Base-by-base conservation (phyloP, 2,329 filamentous ascomycete genomes). In the Microdochium nivale region DNA sequence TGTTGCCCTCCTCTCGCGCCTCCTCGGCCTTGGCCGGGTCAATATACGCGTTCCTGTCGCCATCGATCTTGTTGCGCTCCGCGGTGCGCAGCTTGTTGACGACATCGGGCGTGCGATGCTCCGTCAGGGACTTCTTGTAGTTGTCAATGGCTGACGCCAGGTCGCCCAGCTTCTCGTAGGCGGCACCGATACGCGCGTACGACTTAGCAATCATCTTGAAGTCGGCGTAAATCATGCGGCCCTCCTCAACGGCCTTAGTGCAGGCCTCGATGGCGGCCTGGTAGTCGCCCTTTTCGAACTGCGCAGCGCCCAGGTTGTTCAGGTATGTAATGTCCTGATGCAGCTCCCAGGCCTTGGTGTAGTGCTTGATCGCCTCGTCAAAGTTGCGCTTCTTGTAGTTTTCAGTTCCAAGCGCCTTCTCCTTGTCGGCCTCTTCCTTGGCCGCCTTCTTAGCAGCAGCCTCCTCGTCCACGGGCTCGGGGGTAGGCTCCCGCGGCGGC, bases 311-410 rank as follows among this genome's bases (percentile, higher is more conserved):
- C 30, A 95, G 80, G 72, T 99, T 99, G 76, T 95, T 99, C 54
- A 97, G 79, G 72, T 99, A 99, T 16, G 92, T 94, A 64, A 99
- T 95, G 64, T 99, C 94, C 78, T 96, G 94, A 81, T 89, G 79
- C 37, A 88, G 71, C 54, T 96, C 91, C 94, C 94, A 99, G 0
- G 94, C 94, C 69, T 95, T 95, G 67, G 70, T 81, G 77, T 99
- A 99, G 75, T 99, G 90, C 65, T 85, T 83, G 62, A 99, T 96
- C 49, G 94, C 94, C 65, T 87, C 84, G 62, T 97, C 94, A 60
- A 99, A 96, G 66, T 96, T 85, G 60, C 90, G 86, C 81, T 97
- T 97, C 85, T 99, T 99, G 80, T 99, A 99, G 69, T 86, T 86
- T 61, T 94, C 90, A 14, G 92, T 99, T 53, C 94, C 94, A 52